Evolutionary conservation across 1,284 basidiomycete genomes (phyloP).

Genomic region (Ceratobasidium sp.): DNA sequence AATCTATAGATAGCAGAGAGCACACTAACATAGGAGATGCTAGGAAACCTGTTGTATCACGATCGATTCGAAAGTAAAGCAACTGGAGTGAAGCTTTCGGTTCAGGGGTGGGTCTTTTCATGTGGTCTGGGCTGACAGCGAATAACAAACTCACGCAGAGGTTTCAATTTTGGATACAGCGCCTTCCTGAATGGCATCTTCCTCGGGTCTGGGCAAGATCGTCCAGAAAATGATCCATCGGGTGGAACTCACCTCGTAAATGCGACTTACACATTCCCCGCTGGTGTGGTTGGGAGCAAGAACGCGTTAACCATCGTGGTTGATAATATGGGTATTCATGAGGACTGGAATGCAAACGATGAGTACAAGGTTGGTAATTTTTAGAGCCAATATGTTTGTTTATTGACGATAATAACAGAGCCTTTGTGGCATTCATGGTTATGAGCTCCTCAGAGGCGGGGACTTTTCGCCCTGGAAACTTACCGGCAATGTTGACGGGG

Average conservation of each 20-base stretch:
- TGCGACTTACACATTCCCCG: slow-evolving; percentile 54
- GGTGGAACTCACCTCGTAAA: slow-evolving; percentile 52
- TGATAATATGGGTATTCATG: slow-evolving; percentile 56
- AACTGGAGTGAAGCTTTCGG: slow-evolving; percentile 61
- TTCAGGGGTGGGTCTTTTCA: slow-evolving; percentile 60
- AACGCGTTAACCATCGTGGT: slow-evolving; percentile 57
- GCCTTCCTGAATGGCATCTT: slow-evolving; percentile 63
- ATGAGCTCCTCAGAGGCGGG: slow-evolving; percentile 44
- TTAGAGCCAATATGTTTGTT: background rate
- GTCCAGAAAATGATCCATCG: slow-evolving; percentile 48
- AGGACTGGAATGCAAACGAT: slow-evolving; percentile 52
- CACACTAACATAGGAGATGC: too few relatives aligned
- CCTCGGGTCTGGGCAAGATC: slow-evolving; percentile 62
- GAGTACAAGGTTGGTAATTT: slow-evolving; percentile 51
- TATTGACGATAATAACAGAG: slow-evolving; percentile 46
- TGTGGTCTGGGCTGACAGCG: background rate
- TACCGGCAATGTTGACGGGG: slow-evolving; percentile 26
- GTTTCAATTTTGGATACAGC: slow-evolving; percentile 62
- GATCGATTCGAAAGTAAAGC: slow-evolving; percentile 62
- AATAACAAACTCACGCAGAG: slow-evolving; percentile 53
- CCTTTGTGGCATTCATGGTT: slow-evolving; percentile 54
- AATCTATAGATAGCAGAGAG: too few relatives aligned
- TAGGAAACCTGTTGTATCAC: slow-evolving; percentile 58
- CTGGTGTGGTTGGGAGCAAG: slow-evolving; percentile 55
- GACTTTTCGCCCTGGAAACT: slow-evolving; percentile 37